Evolutionary conservation across 768 basidiomycete genomes (phyloP).

Genomic region (Cantharellus anzutake): DNA sequence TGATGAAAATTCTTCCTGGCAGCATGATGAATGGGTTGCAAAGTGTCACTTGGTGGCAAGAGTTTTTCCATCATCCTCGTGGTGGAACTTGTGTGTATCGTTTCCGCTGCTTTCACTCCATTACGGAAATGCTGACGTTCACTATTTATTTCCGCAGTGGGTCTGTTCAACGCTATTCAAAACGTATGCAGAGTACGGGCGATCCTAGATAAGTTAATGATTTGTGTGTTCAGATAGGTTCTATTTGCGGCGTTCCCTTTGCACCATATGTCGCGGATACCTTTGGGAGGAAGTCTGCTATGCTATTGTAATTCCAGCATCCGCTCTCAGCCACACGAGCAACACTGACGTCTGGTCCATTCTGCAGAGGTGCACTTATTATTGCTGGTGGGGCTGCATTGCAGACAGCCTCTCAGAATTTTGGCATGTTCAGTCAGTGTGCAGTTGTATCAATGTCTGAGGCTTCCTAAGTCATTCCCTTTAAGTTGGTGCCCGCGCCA

Average conservation of each 20-base stretch:
- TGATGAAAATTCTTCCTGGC: too few species aligned
- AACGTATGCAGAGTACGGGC: slow-evolving; percentile 49
- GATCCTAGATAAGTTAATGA: background rate
- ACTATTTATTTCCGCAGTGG: slow-evolving; percentile 16
- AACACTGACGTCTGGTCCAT: slow-evolving; percentile 11
- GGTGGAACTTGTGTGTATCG: slow-evolving; percentile 17
- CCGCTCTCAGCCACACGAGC: background rate
- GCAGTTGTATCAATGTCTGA: background rate
- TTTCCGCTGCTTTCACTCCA: background rate
- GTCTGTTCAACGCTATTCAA: slow-evolving; percentile 66
- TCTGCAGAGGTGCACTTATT: slow-evolving; percentile 28
- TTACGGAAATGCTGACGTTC: background rate
- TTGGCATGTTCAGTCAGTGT: slow-evolving; percentile 47
- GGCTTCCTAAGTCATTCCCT: slow-evolving; percentile 32
- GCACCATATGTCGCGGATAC: too few species aligned
- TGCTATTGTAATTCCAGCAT: slow-evolving; percentile 25
- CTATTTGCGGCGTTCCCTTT: background rate
- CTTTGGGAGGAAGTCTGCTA: slow-evolving; percentile 38
- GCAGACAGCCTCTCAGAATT: slow-evolving; percentile 45
- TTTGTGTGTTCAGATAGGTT: background rate
- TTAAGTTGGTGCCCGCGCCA: slow-evolving; percentile 11
- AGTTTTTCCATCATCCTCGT: slow-evolving; percentile 39
- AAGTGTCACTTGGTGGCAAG: slow-evolving; percentile 37
- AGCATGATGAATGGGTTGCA: too few species aligned
- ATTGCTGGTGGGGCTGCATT: background rate